Conservation (phyloP, 257 asterid genomes). For the Solanum paucissectum region DNA sequence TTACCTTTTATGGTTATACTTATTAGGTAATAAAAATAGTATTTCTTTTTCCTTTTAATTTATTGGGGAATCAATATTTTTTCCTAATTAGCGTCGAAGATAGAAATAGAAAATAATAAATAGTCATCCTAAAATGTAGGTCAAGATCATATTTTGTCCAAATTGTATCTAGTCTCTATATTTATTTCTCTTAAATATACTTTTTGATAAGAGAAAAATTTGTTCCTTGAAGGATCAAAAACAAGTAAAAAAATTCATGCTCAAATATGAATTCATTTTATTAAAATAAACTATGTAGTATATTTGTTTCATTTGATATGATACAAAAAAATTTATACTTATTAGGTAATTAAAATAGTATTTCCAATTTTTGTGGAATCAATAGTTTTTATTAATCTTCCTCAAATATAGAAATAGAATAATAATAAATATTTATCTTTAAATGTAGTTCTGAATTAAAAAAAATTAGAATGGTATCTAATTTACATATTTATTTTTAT, state of each 20-base stretch:
- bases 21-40: neutral
- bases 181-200: neutral
- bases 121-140: neutral
- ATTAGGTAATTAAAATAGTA: neutral
- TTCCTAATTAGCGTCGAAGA: neutral
- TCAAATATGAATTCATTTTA: neutral
- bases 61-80: neutral
- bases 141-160: neutral
- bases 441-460: too few relatives aligned
- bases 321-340: neutral
- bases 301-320: neutral
- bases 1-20: neutral
- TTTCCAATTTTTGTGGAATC: neutral
- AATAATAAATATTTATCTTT: too few relatives aligned
- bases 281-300: too few relatives aligned
- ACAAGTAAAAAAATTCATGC: neutral
- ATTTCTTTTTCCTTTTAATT: too few relatives aligned
- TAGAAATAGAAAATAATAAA: too few relatives aligned
- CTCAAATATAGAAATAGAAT: neutral
- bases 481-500: neutral
- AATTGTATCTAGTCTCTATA: neutral
- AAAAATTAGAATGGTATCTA: neutral
- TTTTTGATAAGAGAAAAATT: neutral
- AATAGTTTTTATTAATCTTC: neutral
- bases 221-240: neutral